Conservation (phyloP, 228 moss, liverwort and hornwort species). For the Sphagnum fallax region DNA sequence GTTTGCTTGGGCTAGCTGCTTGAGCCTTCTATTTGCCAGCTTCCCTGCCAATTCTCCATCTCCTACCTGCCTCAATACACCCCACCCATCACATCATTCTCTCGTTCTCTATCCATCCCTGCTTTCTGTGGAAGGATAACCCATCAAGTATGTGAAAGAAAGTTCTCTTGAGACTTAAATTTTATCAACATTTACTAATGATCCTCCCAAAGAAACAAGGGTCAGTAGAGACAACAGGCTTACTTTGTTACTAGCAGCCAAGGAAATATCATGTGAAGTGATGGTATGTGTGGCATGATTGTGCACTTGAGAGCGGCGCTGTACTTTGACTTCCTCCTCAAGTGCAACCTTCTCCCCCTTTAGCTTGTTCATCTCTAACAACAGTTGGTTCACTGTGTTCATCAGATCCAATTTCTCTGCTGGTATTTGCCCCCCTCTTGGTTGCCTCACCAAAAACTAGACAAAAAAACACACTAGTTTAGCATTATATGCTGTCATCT, state of each 20-base stretch:
- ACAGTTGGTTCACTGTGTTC: conserved; percentile 74
- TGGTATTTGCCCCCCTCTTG: conserved; percentile 59
- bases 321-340: conserved; percentile 63
- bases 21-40: conserved; percentile 48
- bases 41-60: conserved; percentile 67
- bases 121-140: not conserved
- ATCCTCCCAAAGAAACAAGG: not conserved
- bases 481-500: not conserved
- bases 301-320: conserved; percentile 51
- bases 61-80: conserved; percentile 36
- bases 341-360: conserved; percentile 70
- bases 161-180: not conserved
- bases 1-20: conserved; percentile 32
- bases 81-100: not conserved
- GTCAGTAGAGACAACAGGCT: not conserved
- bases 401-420: conserved; percentile 77
- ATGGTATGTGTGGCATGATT: conserved; percentile 50
- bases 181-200: not conserved
- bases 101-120: not conserved
- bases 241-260: conserved; percentile 76
- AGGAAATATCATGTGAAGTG: conserved; percentile 61
- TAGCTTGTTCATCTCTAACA: conserved; percentile 69
- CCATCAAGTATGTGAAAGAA: not conserved
- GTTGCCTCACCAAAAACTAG: conserved; percentile 70
- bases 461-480: not conserved